Conservation (phyloP, 1,284 basidiomycete genomes). For the Malassezia nana region DNA sequence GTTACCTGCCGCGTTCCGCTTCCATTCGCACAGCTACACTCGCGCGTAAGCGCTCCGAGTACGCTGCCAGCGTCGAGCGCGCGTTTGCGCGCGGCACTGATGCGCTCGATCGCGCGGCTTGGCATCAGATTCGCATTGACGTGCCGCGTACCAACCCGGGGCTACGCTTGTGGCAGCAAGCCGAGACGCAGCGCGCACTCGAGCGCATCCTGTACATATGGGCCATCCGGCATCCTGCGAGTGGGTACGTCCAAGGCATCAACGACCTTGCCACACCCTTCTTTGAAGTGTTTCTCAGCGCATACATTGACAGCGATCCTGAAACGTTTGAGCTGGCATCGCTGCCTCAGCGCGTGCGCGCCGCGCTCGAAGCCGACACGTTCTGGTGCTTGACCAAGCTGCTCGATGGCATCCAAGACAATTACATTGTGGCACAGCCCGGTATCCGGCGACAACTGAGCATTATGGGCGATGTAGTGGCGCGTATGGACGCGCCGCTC, state of each 20-base stretch:
- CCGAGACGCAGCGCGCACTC: slow-evolving; percentile 41
- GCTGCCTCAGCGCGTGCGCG: slow-evolving; percentile 30
- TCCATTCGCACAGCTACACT: slow-evolving; percentile 68
- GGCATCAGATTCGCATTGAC: slow-evolving; percentile 48
- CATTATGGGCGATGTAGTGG: slow-evolving; percentile 36
- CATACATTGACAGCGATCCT: slow-evolving; percentile 39
- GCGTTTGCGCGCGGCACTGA: slow-evolving; percentile 66
- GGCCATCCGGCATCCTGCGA: slow-evolving; percentile 46
- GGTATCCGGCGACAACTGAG: slow-evolving; percentile 45
- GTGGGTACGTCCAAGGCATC: slow-evolving; percentile 48
- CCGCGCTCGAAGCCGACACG: slow-evolving; percentile 46
- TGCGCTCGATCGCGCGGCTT: slow-evolving; percentile 38
- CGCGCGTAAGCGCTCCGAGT: slow-evolving; percentile 81
- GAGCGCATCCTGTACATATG: slow-evolving; percentile 47
- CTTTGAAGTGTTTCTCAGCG: slow-evolving; percentile 44
- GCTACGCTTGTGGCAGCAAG: slow-evolving; percentile 42
- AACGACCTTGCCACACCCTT: slow-evolving; percentile 48
- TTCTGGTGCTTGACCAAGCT: slow-evolving; percentile 47
- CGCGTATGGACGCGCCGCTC: slow-evolving; percentile 42
- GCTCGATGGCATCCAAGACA: slow-evolving; percentile 47
- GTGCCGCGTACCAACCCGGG: slow-evolving; percentile 47
- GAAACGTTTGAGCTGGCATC: slow-evolving; percentile 39
- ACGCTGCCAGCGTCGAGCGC: slow-evolving; percentile 73
- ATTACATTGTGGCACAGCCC: slow-evolving; percentile 46
- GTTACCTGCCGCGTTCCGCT: slow-evolving; percentile 73